Evolutionary conservation across 257 asterid species (phyloP), one percentile per base, ranked within the genome.

Genomic region (Solanum bukasovii): DNA sequence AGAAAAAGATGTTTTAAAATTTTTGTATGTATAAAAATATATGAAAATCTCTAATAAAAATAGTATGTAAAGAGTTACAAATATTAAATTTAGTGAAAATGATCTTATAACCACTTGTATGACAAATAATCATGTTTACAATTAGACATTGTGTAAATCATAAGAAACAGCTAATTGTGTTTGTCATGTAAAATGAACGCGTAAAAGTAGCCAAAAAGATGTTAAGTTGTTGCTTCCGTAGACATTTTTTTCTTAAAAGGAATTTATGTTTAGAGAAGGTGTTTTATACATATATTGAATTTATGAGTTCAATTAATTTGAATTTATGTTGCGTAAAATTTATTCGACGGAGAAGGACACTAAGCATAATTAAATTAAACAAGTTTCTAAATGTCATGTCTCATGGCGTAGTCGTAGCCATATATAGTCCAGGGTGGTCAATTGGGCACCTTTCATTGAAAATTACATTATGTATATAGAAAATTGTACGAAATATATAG

Each of bases 1-100:
- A 63, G 6, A n/a, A n/a, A 63, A 23, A 9, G 5, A 9, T 1
- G 4, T 63, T 63, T 23, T 63, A 4, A 4, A 14, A 0, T 0
- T 21, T 61, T 61, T 61, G 9, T 59, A 23, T n/a, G 29, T 63
- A 9, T 10, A 23, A 63, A 23, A 63, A 10, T 4, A 63, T 20
- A 59, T 21, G 27, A 52, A 52, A 18, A 16, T 20, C 9, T 16
- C 23, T 6, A 16, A 52, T 18, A 18, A 52, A 49, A 31, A 31
- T 31, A 2, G 20, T 16, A 16, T 18, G 13, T 63, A 63, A 63
- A n/a, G 4, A n/a, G 13, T 9, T 63, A 63, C 16, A 63, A 63
- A 10, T 63, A 1, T 63, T 7, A 1, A 63, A 25, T 63, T 63
- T 5, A 25, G 29, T n/a, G 31, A n/a, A 59, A 23, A 25, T 67